Evolutionary conservation across 78 protist species (phyloP).

Genomic region (slime mould (Dictyostelium discoideum)): DNA sequence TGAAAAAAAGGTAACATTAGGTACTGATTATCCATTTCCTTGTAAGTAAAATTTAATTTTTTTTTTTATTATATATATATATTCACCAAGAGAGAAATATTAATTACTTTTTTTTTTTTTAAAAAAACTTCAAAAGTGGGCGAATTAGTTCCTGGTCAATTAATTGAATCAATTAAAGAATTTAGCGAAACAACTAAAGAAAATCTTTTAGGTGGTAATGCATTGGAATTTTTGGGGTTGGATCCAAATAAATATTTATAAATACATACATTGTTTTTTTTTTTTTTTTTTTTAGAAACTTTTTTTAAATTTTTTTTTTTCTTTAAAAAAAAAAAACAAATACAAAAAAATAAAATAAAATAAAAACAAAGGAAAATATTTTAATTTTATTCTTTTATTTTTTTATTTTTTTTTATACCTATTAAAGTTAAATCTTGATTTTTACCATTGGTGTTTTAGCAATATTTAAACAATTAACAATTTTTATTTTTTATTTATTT

Average conservation of each 20-base stretch:
- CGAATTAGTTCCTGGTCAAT: conserved; percentile 90
- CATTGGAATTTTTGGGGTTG: conserved; percentile 73
- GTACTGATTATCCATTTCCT: conserved; percentile 93
- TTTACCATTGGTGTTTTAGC: no score
- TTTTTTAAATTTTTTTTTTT: no score
- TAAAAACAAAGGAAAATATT: no score
- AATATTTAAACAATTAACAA: no score
- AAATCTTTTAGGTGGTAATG: conserved; percentile 60
- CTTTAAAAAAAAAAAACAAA: no score
- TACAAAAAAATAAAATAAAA: no score
- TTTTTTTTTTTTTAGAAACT: no score
- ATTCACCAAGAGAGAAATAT: background rate
- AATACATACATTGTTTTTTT: background rate
- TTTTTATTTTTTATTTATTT: no score
- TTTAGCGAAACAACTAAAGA: conserved; percentile 28
- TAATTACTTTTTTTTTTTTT: conserved; percentile 22
- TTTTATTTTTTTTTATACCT: no score
- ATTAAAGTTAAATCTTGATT: no score
- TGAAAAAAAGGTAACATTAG: conserved; percentile 76
- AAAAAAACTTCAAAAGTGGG: conserved; percentile 61
- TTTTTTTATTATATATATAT: no score
- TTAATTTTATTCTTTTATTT: no score
- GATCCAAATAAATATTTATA: background rate
- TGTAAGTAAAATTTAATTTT: background rate
- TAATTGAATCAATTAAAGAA: conserved; percentile 68